Evolutionary conservation across 176 grass and related monocot species (phyloP).

Genomic region (Phyllostachys edulis): DNA sequence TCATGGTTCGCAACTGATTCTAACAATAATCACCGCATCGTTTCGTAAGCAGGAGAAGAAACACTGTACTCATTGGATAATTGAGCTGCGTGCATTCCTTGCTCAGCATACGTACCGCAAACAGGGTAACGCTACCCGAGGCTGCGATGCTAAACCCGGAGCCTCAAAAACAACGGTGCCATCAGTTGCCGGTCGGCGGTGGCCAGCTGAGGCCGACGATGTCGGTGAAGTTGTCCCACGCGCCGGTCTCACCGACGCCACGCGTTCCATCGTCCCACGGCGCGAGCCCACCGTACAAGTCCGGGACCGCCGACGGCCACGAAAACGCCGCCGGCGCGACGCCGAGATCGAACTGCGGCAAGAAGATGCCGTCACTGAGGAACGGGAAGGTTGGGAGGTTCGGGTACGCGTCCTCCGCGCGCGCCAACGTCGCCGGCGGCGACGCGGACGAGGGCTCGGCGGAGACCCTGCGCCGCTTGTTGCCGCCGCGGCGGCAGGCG

Average conservation of each 20-base stretch:
- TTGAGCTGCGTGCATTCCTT: conserved; percentile 14
- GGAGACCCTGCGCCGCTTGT: conserved; percentile 55
- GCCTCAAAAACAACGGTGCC: conserved; percentile 28
- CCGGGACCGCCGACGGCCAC: neutral
- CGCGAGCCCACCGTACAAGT: neutral
- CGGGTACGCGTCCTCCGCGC: neutral
- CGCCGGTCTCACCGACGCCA: neutral
- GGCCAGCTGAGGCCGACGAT: conserved; percentile 31
- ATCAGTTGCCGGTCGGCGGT: conserved; percentile 24
- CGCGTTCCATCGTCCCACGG: conserved; percentile 28
- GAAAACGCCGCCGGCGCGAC: conserved; percentile 1
- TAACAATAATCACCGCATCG: neutral
- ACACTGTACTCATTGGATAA: neutral
- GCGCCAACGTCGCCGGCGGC: neutral
- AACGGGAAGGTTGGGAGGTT: conserved; percentile 35
- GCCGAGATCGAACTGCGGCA: conserved; percentile 30
- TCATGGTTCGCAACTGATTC: conserved; percentile 15
- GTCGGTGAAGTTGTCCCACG: conserved; percentile 45
- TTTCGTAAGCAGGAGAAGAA: neutral
- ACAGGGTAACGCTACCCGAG: conserved; percentile 7
- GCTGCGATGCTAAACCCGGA: conserved; percentile 56
- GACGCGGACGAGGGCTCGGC: neutral
- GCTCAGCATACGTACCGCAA: neutral
- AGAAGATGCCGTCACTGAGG: conserved; percentile 37
- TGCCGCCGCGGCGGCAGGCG: conserved; percentile 35